Evolutionary conservation across 306 rosid species (phyloP).

Genomic region (Dalbergia cultrata): DNA sequence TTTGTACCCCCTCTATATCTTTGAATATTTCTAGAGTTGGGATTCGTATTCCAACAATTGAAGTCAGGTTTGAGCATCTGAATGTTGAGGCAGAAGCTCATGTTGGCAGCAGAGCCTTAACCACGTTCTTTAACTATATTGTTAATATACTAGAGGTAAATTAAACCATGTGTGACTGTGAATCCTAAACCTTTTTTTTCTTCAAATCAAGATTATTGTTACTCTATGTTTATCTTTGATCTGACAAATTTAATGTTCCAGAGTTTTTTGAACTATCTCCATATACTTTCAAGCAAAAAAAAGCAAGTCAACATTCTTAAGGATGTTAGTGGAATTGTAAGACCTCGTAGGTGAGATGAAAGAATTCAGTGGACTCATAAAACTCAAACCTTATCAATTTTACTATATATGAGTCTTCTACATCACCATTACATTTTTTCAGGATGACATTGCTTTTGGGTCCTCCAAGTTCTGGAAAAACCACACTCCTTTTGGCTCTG

Average conservation of each 20-base stretch:
- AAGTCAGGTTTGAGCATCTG: conserved; percentile 65
- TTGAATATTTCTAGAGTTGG: conserved; percentile 62
- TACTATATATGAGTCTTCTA: neutral
- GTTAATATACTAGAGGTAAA: conserved; percentile 47
- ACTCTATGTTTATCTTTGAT: neutral
- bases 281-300: conserved; percentile 48
- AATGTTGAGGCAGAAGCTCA: conserved; percentile 59
- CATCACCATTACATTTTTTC: neutral
- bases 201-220: neutral
- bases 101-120: conserved; percentile 60
- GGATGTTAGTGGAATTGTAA: conserved; percentile 74
- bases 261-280: conserved; percentile 48
- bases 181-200: neutral
- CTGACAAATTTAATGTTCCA: conserved; percentile 20
- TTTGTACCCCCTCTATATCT: neutral
- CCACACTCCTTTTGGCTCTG: conserved; percentile 73
- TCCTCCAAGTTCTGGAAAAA: conserved; percentile 88
- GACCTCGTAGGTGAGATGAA: conserved; percentile 63
- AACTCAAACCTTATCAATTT: conserved; percentile 6
- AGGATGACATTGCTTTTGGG: conserved; percentile 87
- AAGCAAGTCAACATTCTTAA: conserved; percentile 59
- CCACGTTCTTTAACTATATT: conserved; percentile 44
- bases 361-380: neutral
- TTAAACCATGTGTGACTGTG: neutral
- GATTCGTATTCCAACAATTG: conserved; percentile 63